phyloP scores from a whole-genome alignment of 2,329 filamentous ascomycete genomes.

The Torrubiellomyces zombiae region DNA sequence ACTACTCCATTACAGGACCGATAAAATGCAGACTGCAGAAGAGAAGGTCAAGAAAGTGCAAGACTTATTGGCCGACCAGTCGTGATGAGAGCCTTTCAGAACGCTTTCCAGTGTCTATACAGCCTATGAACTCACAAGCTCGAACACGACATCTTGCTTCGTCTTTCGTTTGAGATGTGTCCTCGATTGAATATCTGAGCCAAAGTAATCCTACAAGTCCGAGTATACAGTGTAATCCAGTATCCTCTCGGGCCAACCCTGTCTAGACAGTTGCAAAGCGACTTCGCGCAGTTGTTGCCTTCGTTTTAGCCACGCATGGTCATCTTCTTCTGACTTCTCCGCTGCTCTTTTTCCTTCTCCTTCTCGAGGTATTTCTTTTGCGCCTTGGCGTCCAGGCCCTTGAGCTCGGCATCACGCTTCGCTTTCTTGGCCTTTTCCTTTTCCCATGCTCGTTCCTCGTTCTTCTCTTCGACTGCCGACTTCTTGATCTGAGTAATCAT shows the following conservation, averaged over 20 bases:
- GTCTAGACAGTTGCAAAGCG: no score
- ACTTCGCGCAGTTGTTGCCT: no score
- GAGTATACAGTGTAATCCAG: no score
- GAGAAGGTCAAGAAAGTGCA: conserved; percentile 58
- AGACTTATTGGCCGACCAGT: conserved; percentile 24
- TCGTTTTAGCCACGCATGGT: conserved; percentile 34
- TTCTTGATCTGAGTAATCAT: conserved; percentile 66
- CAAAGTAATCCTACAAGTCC: no score
- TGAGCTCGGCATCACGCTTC: conserved; percentile 73
- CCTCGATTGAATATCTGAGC: no score
- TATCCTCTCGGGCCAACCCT: no score
- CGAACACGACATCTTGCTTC: no score
- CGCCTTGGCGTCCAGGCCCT: conserved; percentile 60
- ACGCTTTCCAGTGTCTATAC: conserved; percentile 1
- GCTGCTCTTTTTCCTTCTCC: conserved; percentile 58
- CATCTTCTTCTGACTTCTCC: conserved; percentile 36
- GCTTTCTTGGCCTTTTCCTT: conserved; percentile 68
- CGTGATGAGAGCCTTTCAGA: not conserved
- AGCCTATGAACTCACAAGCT: no score
- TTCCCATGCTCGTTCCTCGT: conserved; percentile 57
- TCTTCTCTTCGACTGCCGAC: conserved; percentile 62
- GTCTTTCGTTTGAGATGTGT: no score
- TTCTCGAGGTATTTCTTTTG: conserved; percentile 75
- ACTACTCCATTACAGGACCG: conserved; percentile 58
- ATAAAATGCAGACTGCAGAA: conserved; percentile 66